These are phyloP conservation scores for Diaporthe eres DNA, from an alignment of 2,329 filamentous ascomycete species.

Conservation along the genomic window DNA sequence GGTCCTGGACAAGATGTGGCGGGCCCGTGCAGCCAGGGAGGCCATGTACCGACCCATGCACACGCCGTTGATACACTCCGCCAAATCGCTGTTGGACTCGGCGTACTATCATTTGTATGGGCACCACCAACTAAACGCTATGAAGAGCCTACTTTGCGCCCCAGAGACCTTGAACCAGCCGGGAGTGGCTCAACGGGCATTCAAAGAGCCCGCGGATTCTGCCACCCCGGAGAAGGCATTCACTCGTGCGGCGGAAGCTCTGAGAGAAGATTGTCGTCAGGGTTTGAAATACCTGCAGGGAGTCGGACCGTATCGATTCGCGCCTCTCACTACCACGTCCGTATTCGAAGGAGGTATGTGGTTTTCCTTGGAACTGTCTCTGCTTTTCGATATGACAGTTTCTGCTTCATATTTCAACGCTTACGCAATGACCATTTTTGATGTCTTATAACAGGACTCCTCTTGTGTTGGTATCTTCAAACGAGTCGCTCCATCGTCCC, in stretches of 20 bases:
- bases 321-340: not conserved
- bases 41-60: not conserved
- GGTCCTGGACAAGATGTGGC: not conserved
- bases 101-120: not conserved
- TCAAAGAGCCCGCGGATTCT: not conserved
- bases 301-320: not conserved
- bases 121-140: not conserved
- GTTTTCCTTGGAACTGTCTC: not conserved
- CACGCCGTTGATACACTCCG: not conserved
- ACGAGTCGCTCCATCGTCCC: not conserved
- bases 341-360: not conserved
- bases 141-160: not conserved
- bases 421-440: not conserved
- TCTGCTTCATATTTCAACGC: rapidly evolving
- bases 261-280: not conserved
- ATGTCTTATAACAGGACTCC: not conserved
- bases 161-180: not conserved
- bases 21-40: not conserved
- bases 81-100: not conserved
- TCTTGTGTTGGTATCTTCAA: not conserved
- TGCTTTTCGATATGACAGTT: too few relatives aligned
- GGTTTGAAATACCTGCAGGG: not conserved
- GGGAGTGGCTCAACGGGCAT: not conserved
- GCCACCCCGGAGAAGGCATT: not conserved
- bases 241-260: not conserved